Conservation (phyloP, 2,329 filamentous ascomycete genomes). For the Botrytis elliptica region DNA sequence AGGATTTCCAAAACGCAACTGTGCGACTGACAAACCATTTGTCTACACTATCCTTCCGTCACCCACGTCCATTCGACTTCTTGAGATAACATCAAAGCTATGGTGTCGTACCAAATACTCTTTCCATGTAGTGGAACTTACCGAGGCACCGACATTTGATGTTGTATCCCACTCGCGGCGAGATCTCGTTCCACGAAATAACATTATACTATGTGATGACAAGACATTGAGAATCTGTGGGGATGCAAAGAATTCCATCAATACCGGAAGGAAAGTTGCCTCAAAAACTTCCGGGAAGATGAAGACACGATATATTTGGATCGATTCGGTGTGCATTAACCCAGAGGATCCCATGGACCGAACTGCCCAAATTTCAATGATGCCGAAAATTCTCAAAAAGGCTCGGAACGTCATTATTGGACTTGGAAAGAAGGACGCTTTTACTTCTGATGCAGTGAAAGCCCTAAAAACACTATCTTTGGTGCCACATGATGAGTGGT, state of each 20-base stretch:
- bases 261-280: neutral
- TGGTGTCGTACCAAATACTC: constrained; percentile 8
- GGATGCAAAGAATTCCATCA: constrained; percentile 5
- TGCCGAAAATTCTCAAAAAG: constrained; percentile 24
- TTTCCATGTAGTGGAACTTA: constrained; percentile 8
- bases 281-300: neutral
- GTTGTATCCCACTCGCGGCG: constrained; percentile 11
- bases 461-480: constrained; percentile 6
- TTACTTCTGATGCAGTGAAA: constrained; percentile 12
- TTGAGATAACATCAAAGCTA: constrained; percentile 11
- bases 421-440: constrained; percentile 23
- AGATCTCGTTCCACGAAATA: constrained; percentile 10
- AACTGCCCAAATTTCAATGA: constrained; percentile 22
- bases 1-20: neutral
- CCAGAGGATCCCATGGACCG: constrained; percentile 23
- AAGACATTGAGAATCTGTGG: neutral
- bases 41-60: constrained; percentile 12
- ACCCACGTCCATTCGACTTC: constrained; percentile 8
- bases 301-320: constrained; percentile 20
- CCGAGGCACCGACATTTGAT: constrained; percentile 7
- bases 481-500: constrained; percentile 11
- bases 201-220: constrained; percentile 4
- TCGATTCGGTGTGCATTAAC: constrained; percentile 26
- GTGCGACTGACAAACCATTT: neutral
- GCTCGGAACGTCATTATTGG: constrained; percentile 21